Conservation (phyloP, 768 basidiomycete genomes). For the Coprinellus micaceus region DNA sequence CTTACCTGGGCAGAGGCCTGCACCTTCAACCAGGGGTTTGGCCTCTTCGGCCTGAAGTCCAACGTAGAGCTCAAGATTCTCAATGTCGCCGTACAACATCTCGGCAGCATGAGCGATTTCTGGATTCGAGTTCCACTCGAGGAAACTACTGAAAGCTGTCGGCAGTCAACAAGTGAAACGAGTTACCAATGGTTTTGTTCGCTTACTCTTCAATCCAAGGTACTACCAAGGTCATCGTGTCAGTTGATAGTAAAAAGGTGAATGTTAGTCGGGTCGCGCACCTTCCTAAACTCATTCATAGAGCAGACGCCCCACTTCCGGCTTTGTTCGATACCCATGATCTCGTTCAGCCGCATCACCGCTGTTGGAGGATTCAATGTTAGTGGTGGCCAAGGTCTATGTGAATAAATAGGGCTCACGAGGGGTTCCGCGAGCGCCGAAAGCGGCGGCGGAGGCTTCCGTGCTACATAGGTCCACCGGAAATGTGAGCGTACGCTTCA, state of each 20-base stretch:
- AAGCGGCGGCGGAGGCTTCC: constrained; percentile 66
- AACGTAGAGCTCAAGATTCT: constrained; percentile 77
- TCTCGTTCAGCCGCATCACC: constrained; percentile 73
- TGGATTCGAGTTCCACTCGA: constrained; percentile 77
- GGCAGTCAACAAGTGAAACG: not conserved
- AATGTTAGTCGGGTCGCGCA: constrained; percentile 21
- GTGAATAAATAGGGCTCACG: constrained; percentile 21
- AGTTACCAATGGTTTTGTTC: not conserved
- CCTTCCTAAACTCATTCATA: constrained; percentile 76
- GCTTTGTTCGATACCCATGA: constrained; percentile 80
- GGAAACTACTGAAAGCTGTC: constrained; percentile 63
- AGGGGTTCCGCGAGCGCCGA: constrained; percentile 76
- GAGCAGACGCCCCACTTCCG: constrained; percentile 80
- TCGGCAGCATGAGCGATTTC: constrained; percentile 70
- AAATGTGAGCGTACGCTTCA: not conserved
- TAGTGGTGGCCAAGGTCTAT: not conserved
- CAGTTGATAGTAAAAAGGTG: not conserved
- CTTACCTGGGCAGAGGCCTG: constrained; percentile 79
- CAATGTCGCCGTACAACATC: constrained; percentile 71
- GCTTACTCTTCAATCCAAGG: constrained; percentile 71
- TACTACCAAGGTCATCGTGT: constrained; percentile 35
- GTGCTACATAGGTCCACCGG: constrained; percentile 43
- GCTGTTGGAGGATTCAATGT: constrained; percentile 25
- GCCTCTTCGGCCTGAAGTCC: constrained; percentile 77
- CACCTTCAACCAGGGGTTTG: constrained; percentile 72